Evolutionary conservation across 768 basidiomycete genomes (phyloP), one percentile per base, ranked within the genome.

Genomic region (Mycena rebaudengoi): DNA sequence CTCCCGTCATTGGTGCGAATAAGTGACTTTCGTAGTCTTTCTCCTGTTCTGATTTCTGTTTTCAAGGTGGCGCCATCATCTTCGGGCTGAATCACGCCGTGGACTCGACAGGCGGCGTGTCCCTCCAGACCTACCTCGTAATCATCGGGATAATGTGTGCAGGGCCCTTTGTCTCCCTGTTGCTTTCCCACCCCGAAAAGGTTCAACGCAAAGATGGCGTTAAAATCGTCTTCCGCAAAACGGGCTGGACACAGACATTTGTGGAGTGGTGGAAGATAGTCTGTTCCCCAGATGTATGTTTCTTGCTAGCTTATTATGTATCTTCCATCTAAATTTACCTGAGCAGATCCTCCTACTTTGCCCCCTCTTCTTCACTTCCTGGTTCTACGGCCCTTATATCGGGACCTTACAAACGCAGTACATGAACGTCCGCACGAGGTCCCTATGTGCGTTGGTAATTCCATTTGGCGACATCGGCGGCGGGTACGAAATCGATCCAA

Each of bases 121-220:
- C 75, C 1, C 72, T 77, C 35, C n/a, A 72, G 18, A 77, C 76
- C 1, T 77, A 76, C 59, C 55, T 77, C 14, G 73, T 69, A n/a
- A 76, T 77, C 55, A 77, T 77, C 52, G 76, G 76, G 2, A 76
- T 77, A 33, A 76, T 77, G 76, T 77, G 76, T 56, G 75, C 74
- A 14, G 76, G 76, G 12, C 76, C 76, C 5, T 77, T 77, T 59
- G 71, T 76, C 35, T 55, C 74, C 3, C 62, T 75, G 12, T 67
- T 75, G 5, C 68, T 76, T 14, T 74, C 73, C 25, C 59, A 65
- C 28, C 75, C 75, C 12, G 67, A 71, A 32, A 73, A 75, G 32
- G 75, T 76, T 10, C 75, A 75, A 52, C 69, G 75, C 18, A 74
- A 64, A 37, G 75, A 75, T 59, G 75, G 75, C 29, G 72, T 73